A percentile compares a stretch with the other conserved stretches of the same genome.
These are phyloP conservation scores for Arthrobotrys pseudoclavata DNA, from an alignment of 2,329 filamentous ascomycete genomes.

Conservation along the genomic window DNA sequence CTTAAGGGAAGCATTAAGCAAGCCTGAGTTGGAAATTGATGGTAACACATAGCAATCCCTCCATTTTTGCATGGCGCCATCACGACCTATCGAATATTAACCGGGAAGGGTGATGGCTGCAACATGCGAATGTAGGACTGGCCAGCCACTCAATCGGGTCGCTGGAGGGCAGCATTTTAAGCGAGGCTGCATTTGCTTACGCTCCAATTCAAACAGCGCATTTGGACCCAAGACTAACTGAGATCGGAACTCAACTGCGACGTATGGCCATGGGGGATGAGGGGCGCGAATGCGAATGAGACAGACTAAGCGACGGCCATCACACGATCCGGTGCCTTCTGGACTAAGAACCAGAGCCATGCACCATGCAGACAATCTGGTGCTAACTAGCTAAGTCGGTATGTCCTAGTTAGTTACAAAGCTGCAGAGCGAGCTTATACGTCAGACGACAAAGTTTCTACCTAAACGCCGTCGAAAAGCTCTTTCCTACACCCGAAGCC, in stretches of 20 bases:
- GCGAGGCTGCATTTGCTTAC: conserved; percentile 51
- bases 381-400: conserved; percentile 10
- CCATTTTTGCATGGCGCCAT: conserved; percentile 57
- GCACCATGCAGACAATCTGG: conserved; percentile 28
- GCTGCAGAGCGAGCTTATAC: conserved; percentile 19
- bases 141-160: conserved; percentile 41
- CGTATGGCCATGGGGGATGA: conserved; percentile 36
- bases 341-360: conserved; percentile 29
- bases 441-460: conserved; percentile 43
- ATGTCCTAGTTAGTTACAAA: background rate
- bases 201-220: conserved; percentile 39
- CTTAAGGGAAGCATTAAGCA: conserved; percentile 51
- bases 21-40: conserved; percentile 41
- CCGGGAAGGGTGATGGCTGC: conserved; percentile 38
- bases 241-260: conserved; percentile 48
- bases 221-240: conserved; percentile 33
- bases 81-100: conserved; percentile 38
- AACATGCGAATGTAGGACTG: conserved; percentile 30
- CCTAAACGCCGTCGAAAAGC: conserved; percentile 47
- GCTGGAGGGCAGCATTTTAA: conserved; percentile 41
- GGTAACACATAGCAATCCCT: conserved; percentile 58
- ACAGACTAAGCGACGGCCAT: conserved; percentile 44
- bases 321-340: conserved; percentile 29
- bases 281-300: conserved; percentile 38
- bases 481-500: conserved; percentile 30